Percentiles rank a stretch among this genome's conserved stretches.
Conservation (phyloP, 164 flowering plant genomes). For the Saururus chinensis region DNA sequence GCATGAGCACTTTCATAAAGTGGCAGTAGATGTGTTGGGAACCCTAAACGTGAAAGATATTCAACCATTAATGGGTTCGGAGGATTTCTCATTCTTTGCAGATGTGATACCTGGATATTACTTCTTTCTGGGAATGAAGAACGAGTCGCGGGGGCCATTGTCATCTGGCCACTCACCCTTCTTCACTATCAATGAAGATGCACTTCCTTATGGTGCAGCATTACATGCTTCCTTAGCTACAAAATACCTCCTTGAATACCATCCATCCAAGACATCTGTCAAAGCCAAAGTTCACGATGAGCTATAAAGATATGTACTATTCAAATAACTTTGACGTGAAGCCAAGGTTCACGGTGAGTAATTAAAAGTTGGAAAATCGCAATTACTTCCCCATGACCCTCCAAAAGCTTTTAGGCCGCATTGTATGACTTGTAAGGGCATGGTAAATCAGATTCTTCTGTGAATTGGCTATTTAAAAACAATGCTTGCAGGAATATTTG, state of each 20-base stretch:
- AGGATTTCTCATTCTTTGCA: slow-evolving; percentile 56
- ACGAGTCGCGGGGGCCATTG: slow-evolving; percentile 30
- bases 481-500: neutral
- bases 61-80: slow-evolving; percentile 40
- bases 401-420: neutral
- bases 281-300: neutral
- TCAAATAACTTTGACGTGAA: neutral
- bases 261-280: neutral
- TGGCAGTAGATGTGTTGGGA: slow-evolving; percentile 30
- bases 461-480: neutral
- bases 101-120: slow-evolving; percentile 48
- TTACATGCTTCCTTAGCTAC: slow-evolving; percentile 51
- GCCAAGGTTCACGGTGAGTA: neutral
- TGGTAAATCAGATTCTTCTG: too few relatives aligned
- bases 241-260: slow-evolving; percentile 23
- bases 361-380: neutral
- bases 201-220: slow-evolving; percentile 51
- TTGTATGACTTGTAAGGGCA: too few relatives aligned
- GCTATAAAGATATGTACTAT: neutral
- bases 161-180: slow-evolving; percentile 47
- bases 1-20: slow-evolving; percentile 20
- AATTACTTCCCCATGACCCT: neutral
- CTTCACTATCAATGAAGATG: slow-evolving; percentile 43
- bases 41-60: slow-evolving; percentile 19
- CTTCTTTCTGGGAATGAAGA: slow-evolving; percentile 33